Conservation (phyloP, 1,139 yeast species). For the Pichia sp. region DNA sequence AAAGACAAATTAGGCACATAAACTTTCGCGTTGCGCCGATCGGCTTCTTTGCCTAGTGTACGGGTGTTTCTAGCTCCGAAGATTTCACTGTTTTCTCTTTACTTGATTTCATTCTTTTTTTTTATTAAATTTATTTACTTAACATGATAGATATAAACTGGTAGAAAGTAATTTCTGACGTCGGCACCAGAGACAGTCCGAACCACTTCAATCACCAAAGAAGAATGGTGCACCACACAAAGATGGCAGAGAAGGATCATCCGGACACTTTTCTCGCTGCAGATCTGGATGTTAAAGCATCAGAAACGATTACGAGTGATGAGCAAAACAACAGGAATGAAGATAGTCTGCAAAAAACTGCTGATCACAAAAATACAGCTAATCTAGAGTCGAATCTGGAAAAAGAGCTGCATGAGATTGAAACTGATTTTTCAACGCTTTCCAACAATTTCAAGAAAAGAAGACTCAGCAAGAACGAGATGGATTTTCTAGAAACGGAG, state of each 20-base stretch:
- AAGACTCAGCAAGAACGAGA: conserved; percentile 15
- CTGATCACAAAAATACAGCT: neutral
- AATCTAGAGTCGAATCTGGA: conserved; percentile 2
- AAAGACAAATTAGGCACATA: neutral
- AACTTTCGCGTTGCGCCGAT: conserved; percentile 8
- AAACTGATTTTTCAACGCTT: neutral
- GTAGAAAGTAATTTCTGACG: neutral
- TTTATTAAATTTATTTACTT: neutral
- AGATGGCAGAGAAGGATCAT: neutral
- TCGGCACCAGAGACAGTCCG: neutral
- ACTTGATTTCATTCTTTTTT: neutral
- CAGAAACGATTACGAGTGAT: neutral
- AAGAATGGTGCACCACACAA: neutral
- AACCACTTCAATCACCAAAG: neutral
- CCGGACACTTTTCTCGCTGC: neutral
- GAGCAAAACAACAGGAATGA: neutral
- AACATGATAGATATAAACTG: neutral
- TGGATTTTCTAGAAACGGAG: conserved; percentile 27
- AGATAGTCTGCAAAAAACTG: neutral
- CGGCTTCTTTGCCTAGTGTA: conserved; percentile 1
- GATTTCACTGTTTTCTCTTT: neutral
- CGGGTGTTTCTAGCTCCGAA: neutral
- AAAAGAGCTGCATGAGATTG: conserved; percentile 5
- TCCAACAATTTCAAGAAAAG: neutral
- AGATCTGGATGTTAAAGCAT: neutral